Base-by-base conservation (phyloP, 257 asterid species). In the Plectranthus barbatus region DNA sequence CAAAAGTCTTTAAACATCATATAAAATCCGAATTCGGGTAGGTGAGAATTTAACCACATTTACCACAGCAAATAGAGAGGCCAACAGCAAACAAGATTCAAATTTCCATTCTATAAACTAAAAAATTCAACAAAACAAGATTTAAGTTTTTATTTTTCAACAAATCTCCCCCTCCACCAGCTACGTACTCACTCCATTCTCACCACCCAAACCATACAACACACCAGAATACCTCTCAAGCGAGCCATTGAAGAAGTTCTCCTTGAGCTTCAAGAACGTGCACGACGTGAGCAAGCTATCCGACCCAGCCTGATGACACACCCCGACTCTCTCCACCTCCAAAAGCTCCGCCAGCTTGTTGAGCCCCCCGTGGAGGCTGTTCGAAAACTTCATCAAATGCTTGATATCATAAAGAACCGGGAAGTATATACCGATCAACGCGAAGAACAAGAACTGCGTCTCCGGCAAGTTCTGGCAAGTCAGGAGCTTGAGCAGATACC, bases 241-340 rank as follows among this genome's bases (percentile, higher is more conserved):
- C 7, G 86, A 77, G 50, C 93, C 93, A 26, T 77, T 76, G 63
- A 84, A 79, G 80, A 80, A 75, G 64, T 62, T 79, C 40, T 87
- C 95, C 76, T 77, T 80, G 78, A 87, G 55, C 75, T 82, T 87
- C 78, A 72, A 67, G 69, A 87, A 87, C 1, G 85, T 69, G 68
- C 77, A 77, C 12, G 88, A 77, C 0, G 93, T 87, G 49, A 87
- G 83, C 85, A 84, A 74, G 64, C 95, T 87, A 69, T 87, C 95
- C 8, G 95, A 87, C 21, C 95, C 95, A 0, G 92, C 95, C 62
- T 87, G 95, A 73, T 87, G 95, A 58, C 90, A 82, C 36, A 84
- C 47, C 56, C 95, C 95, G 3, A 87, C 86, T 29, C 95, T 74
- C 82, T 87, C 90, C 29, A 84, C 88, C 7, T 75, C 86, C 78